Conservation (phyloP, 2,329 filamentous ascomycete species). For the Colletotrichum chlorophyti region DNA sequence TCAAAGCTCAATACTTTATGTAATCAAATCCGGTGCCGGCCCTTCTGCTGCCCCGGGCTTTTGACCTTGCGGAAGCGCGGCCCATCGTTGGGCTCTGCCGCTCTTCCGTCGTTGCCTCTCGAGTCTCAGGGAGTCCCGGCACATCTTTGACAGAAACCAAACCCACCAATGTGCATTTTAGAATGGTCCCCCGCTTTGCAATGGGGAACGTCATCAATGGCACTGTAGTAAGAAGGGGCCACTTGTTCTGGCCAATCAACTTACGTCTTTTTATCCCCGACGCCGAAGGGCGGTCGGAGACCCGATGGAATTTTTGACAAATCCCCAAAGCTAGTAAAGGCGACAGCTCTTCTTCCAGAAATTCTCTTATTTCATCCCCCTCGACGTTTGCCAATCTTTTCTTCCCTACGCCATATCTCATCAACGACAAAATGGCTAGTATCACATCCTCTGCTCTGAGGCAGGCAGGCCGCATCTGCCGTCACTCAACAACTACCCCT, state of each 20-base stretch:
- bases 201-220: conserved; percentile 21
- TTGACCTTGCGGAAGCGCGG: not conserved
- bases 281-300: conserved; percentile 13
- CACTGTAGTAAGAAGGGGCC: too few species aligned
- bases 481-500: conserved; percentile 45
- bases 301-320: conserved; percentile 10
- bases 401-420: conserved; percentile 29
- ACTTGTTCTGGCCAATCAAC: conserved; percentile 7
- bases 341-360: conserved; percentile 11
- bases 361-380: conserved; percentile 23
- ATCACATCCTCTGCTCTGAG: conserved; percentile 74
- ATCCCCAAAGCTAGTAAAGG: not conserved
- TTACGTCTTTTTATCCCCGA: conserved; percentile 20
- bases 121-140: too few species aligned
- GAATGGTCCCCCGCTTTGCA: not conserved
- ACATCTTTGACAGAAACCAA: conserved; percentile 10
- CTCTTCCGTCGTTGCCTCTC: too few species aligned
- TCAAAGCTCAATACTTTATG: too few species aligned
- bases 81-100: not conserved
- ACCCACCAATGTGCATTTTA: not conserved
- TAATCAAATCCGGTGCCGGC: too few species aligned
- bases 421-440: conserved; percentile 60
- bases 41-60: not conserved
- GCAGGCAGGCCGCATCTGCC: conserved; percentile 71
- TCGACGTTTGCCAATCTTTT: conserved; percentile 26